Percentiles rank a stretch among this genome's conserved stretches.
Evolutionary conservation across 768 basidiomycete genomes (phyloP).

Genomic region (Boletus tylopilopsis): DNA sequence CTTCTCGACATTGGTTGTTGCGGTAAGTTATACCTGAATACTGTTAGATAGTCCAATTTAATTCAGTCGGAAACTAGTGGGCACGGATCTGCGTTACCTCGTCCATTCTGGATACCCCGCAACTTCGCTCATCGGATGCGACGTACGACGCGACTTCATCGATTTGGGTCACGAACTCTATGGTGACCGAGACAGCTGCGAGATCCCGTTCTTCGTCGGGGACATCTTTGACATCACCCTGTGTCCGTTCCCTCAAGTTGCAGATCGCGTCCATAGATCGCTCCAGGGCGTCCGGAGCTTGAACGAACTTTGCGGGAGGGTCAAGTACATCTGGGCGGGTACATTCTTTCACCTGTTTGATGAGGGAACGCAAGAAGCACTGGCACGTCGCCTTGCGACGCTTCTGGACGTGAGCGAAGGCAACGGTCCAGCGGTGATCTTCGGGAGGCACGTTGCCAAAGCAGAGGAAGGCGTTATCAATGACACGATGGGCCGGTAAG

Average conservation of each 20-base stretch:
- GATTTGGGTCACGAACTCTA: background rate
- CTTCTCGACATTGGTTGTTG: slow-evolving; percentile 7
- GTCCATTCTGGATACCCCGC: background rate
- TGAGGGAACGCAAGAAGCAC: background rate
- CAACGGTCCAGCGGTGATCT: background rate
- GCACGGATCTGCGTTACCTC: background rate
- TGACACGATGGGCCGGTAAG: background rate
- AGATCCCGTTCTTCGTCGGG: background rate
- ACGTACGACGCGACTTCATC: background rate
- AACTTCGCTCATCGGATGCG: background rate
- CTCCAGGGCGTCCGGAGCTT: background rate
- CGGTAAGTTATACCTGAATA: background rate
- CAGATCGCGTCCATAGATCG: background rate
- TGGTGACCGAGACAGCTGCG: background rate
- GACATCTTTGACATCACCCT: background rate
- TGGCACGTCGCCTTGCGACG: background rate
- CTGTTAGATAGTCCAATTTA: background rate
- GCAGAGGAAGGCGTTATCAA: background rate
- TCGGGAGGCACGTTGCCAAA: background rate
- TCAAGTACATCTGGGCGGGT: background rate
- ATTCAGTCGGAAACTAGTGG: background rate
- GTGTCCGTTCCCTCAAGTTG: background rate
- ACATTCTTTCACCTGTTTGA: background rate
- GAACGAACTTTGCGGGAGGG: background rate
- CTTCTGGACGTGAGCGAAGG: background rate